Base-by-base conservation (phyloP, 2,329 filamentous ascomycete species). In the Monosporascus sp. region DNA sequence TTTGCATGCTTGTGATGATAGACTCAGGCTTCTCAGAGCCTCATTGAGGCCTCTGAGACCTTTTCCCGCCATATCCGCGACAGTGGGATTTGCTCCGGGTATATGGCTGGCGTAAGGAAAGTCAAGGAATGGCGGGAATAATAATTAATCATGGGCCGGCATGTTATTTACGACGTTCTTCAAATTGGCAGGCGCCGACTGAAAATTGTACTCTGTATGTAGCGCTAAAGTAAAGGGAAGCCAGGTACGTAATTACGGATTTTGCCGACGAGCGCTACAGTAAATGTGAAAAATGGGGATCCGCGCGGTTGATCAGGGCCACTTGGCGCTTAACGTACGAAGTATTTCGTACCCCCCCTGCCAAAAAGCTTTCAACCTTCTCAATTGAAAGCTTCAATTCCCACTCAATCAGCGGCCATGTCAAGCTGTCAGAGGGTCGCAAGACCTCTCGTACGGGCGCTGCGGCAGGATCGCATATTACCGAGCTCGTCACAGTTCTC, bases 391-490 rank as follows among this genome's bases (percentile, higher is more conserved):
- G 18, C 38, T 41, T 41, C 38, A 7, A 41, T 41, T 41, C 18
- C 38, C 38, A 41, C 38, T 41, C 41, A 48, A 55, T 22, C 49
- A 46, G 43, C 54, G 56, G 64, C 63, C 66, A 85, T 85, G 82
- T 80, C 82, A 68, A 75, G 75, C 68, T 82, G 80, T 67, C 79
- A 80, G 68, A 81, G 79, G 73, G 79, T 79, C 66, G 74, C 73
- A 53, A 72, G 81, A 71, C 81, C 82, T 57, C 70, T 85, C 59
- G 68, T 78, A 59, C 74, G 77, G 71, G 80, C 79, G 59, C 66
- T 84, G 58, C 74, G 74, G 64, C 74, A 74, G 63, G 68, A 65
- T 58, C 55, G 55, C 31, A 47, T 65, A 20, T 22, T 61, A 20
- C 64, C 58, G 48, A 56, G 53, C 63, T 68, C 59, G 61, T 64